Evolutionary conservation across 352 stramenopile species (phyloP), one percentile per base, ranked within the genome.

Genomic region (Phytophthora aleatoria): DNA sequence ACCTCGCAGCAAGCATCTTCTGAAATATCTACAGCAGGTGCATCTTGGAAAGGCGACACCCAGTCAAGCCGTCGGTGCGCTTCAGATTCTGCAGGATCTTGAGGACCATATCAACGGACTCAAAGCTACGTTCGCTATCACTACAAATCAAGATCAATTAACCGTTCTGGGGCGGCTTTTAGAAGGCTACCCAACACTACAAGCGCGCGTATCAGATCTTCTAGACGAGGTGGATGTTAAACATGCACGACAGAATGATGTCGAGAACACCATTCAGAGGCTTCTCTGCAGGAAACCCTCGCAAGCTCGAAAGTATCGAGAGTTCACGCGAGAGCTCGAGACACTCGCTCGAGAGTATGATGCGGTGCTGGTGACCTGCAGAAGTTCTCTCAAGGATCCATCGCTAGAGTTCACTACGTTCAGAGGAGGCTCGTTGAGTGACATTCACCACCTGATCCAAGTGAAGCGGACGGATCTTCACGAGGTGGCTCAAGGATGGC

Each of bases 401-500:
- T 60, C 62, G 30, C 45, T 81, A 11, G 48, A 64, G 38, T 81
- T 67, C 50, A 52, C 48, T 36, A 64, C 61, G 33, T 69, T 78
- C 48, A 59, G 67, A 56, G 69, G 57, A 24, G 69, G 66, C 10
- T 57, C 62, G 5, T 26, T 72, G 11, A 71, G 53, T 15, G 62
- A 68, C 36, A 71, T 67, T 27, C 56, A 53, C 56, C 73, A 81
- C 47, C 38, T 75, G 57, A 69, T 75, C 43, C 50, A 73, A 64
- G 64, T 76, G 5, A 51, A 55, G 3, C 69, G 69, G 16, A n/a
- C 51, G 9, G 50, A 67, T 11, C 59, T 76, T 30, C 33, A 68
- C 20, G 27, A 11, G 9, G 72, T 85, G 30, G 74, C 78, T 1
- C 31, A 53, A 28, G 64, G 61, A 24, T 87, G 78, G 78, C 57